Evolutionary conservation across 306 rosid genomes (phyloP), one percentile per base, ranked within the genome.

Genomic region (Cyamopsis tetragonoloba): DNA sequence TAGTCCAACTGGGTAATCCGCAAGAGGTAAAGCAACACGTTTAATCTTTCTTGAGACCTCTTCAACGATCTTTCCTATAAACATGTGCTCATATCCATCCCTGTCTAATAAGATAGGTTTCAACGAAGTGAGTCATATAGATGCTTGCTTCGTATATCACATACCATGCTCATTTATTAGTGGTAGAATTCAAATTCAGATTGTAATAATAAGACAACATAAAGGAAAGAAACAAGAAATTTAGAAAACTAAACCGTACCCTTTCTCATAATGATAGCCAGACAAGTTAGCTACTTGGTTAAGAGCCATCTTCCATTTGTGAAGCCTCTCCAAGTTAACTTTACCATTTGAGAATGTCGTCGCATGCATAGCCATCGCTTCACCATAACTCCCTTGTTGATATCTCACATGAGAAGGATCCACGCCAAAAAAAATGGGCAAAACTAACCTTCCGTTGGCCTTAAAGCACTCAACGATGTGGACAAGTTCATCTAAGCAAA

Each of bases 1-100:
- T 8, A 75, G 9, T 2, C 70, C 80, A 75, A 75, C 65, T 1
- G 80, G 80, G 13, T 58, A 15, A 13, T 59, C 3, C 18, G 65
- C 66, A 12, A 68, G 17, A 39, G 26, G 56, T 2, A 76, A 57
- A 17, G 47, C 46, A 23, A 12, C 4, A 3, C 55, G 13, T 6
- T 14, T 39, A 14, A 60, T 26, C 51, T n/a, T 68, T 8, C 22
- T 28, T 4, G 30, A 39, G 11, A 76, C 34, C 22, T 59, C 70
- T 17, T 59, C 19, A 24, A 20, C 24, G 0, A 68, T 56, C 15
- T 1, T 3, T 1, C 6, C 37, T 0, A 46, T 32, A 46, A 59
- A 60, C 9, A 4, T 14, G 13, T 42, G 5, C 11, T 61, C 62
- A 49, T 9, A 37, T 12, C 27, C 44, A 11, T 14, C 4, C 23